phyloP scores from a whole-genome alignment of 495 filamentous ascomycete genomes.

The Letharia columbiana region DNA sequence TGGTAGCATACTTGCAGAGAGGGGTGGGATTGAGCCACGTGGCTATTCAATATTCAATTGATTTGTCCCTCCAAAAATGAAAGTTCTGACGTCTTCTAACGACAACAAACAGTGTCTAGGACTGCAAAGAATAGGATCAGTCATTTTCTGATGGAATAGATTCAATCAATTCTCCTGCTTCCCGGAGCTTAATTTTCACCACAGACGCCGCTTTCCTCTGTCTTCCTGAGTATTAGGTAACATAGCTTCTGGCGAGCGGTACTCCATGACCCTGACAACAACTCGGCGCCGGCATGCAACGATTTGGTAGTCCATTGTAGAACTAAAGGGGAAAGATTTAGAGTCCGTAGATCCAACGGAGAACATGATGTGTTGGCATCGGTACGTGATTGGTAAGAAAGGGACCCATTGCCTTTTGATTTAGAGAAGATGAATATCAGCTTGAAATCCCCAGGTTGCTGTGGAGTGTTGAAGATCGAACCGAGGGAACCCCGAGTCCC shows the following conservation, averaged over 20 bases:
- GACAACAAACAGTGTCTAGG: background rate
- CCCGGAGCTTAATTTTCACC: background rate
- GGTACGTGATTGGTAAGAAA: no score
- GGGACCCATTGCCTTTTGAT: background rate
- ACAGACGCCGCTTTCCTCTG: background rate
- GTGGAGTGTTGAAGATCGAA: background rate
- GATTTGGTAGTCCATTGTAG: background rate
- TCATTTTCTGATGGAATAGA: background rate
- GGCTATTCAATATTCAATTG: no score
- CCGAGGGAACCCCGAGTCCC: no score
- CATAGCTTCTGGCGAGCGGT: background rate
- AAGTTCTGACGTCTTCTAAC: background rate
- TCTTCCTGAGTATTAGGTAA: background rate
- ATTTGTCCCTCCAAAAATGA: no score
- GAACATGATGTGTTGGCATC: background rate
- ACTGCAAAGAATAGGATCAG: background rate
- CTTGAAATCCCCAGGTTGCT: background rate
- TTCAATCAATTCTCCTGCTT: background rate
- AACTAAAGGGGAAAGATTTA: background rate
- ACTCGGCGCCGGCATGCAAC: background rate
- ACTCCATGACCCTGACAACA: background rate
- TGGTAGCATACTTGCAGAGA: no score
- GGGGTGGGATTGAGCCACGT: no score
- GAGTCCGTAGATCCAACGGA: background rate
- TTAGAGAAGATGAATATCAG: background rate